Base-by-base conservation (phyloP, 2,329 filamentous ascomycete genomes). In the Penicillium sumatraense region DNA sequence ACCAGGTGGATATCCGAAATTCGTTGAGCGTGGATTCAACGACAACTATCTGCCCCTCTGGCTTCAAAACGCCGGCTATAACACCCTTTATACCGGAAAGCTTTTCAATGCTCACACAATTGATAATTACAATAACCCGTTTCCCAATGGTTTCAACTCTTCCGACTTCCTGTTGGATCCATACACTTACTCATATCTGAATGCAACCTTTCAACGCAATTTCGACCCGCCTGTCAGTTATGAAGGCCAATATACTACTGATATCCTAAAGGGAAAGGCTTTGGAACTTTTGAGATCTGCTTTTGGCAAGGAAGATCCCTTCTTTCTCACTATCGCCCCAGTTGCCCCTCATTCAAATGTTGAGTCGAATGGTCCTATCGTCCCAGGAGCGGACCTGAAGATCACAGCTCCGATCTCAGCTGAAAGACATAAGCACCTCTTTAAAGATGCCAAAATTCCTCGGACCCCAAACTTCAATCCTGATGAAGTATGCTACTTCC, bases 381-480 rank as follows among this genome's bases (percentile, higher is more conserved):
- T 42, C 10, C 40, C 40, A 2, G 26, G 42, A 13, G n/a, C 8
- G 26, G 16, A 18, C 14, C 11, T 20, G 5, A 46, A 38, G 14
- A 57, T 54, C 1, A 77, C 81, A 58, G 75, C 77, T 8, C 85
- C 85, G 0, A 76, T 87, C 11, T 80, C 86, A 0, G 81, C 84
- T 0, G 75, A 83, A 36, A 76, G 86, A 42, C 86, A 90, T 59
- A 75, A 79, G 35, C 68, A 86, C 61, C 75, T 89, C 0, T 90
- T 90, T 66, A 67, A 77, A 1, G 79, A 83, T n/a, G 79, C 75
- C 0, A 80, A 76, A n/a, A 81, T 89, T 0, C 88, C 88, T 0
- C 76, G 88, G 13, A 85, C 81, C 0, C 73, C 77, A 0, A 84
- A 84, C 66, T 90, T 89, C 68, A 90, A 90, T 57, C 86, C 87